Evolutionary conservation across 2,329 filamentous ascomycete genomes (phyloP).

Genomic region (Aspergillus brunneoviolaceus): DNA sequence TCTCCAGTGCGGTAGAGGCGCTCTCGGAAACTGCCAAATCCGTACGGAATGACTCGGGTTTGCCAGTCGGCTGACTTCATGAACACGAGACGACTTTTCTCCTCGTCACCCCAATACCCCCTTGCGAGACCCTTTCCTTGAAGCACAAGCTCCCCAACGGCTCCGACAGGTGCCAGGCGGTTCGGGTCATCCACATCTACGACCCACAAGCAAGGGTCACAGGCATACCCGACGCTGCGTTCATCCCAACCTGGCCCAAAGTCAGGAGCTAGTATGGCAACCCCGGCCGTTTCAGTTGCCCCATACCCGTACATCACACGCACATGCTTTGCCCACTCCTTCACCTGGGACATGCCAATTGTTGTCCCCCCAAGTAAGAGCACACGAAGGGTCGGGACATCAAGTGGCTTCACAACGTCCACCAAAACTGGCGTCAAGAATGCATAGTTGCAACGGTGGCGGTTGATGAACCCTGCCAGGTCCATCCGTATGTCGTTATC

Average conservation of each 20-base stretch:
- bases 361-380: not conserved
- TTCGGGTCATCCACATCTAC: not conserved
- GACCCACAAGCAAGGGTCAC: not conserved
- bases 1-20: not conserved
- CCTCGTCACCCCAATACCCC: not conserved
- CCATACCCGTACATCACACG: not conserved
- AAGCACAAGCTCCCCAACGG: not conserved
- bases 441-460: not conserved
- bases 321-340: not conserved
- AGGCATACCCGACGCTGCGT: not conserved
- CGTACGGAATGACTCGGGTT: not conserved
- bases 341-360: not conserved
- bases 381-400: not conserved
- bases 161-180: not conserved
- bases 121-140: not conserved
- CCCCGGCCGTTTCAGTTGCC: too few relatives aligned
- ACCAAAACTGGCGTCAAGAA: not conserved
- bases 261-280: too few relatives aligned
- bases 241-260: not conserved
- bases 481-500: not conserved
- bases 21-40: not conserved
- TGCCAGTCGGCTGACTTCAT: not conserved
- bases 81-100: not conserved
- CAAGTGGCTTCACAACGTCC: rapidly evolving
- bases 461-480: not conserved